Base-by-base conservation (phyloP, 441 rosid genomes). In the Erodium chrysanthum region DNA sequence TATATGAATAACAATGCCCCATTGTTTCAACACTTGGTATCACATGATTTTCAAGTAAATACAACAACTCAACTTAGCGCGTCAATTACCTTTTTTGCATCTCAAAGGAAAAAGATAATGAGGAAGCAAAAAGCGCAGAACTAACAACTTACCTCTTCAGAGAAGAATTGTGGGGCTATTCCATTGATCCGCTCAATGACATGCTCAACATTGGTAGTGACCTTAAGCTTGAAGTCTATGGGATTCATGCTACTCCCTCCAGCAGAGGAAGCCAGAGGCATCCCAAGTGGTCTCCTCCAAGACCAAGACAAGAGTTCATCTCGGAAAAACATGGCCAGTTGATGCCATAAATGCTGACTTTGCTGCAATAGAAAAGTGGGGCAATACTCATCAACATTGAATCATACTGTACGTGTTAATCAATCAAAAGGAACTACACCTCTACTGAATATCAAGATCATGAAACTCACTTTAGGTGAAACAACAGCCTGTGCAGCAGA, bases 281-380 rank as follows among this genome's bases (percentile, higher is more conserved):
- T 75, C 21, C 95, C 91, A 0, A 79, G 84, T 12, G 97, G 95
- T 77, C 95, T 82, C 81, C 93, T 92, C 95, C 98, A 94, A 65
- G 90, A 88, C 97, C 97, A 88, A 7, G 96, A 95, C 50, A 90
- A 80, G 68, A 95, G 84, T 80, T 92, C 97, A 73, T 95, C 99
- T 0, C 98, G 88, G 83, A 95, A 92, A 80, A 92, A 95, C 99
- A 92, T 92, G 21, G 96, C 96, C 64, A 92, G 78, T 17, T 95
- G 99, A 84, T 90, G 91, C 91, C 98, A 84, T 42, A 90, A 71
- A 82, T 90, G 96, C 66, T 90, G 84, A 7, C 73, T 86, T 92
- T 92, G 97, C 97, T 89, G 96, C 78, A 75, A 76, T 12, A 70
- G 31, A 61, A 35, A 68, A 63, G 35, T 14, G 7, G 22, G 17